A percentile compares a stretch with the other conserved stretches of the same genome.
Conservation (phyloP, 805 yeast genomes). For the Pichia ethanolica region DNA sequence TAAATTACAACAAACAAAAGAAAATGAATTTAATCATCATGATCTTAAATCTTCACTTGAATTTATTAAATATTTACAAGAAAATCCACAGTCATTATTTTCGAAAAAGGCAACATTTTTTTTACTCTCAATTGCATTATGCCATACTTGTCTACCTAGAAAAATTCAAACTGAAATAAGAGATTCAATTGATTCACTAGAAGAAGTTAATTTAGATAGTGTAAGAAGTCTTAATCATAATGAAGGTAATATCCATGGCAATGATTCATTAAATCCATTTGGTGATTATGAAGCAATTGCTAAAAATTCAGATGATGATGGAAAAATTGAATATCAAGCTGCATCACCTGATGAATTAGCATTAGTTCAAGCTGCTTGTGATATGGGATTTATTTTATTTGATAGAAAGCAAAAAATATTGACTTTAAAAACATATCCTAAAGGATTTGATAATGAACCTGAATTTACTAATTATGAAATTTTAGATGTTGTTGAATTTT, state of each 20-base stretch:
- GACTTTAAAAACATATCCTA: constrained; percentile 70
- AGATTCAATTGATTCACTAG: constrained; percentile 18
- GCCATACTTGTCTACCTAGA: constrained; percentile 86
- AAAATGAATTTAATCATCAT: constrained; percentile 26
- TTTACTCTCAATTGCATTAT: constrained; percentile 71
- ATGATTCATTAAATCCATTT: neutral
- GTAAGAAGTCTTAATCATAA: neutral
- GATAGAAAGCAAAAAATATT: constrained; percentile 57
- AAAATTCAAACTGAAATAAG: constrained; percentile 13
- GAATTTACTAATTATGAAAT: constrained; percentile 63
- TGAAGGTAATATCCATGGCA: neutral
- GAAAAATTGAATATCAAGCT: constrained; percentile 73
- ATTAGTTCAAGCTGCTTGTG: constrained; percentile 87
- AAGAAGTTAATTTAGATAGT: constrained; percentile 7
- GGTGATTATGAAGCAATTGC: constrained; percentile 6
- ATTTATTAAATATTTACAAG: constrained; percentile 61
- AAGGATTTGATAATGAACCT: constrained; percentile 65
- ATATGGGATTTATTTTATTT: constrained; percentile 80
- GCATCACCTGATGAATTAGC: constrained; percentile 97
- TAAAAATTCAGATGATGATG: constrained; percentile 26
- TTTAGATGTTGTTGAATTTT: constrained; percentile 76
- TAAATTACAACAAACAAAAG: neutral
- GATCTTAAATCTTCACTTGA: constrained; percentile 52
- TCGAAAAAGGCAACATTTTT: constrained; percentile 73
- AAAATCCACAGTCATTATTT: constrained; percentile 61